Evolutionary conservation across 805 yeast species (phyloP).

Genomic region (Pichia ethanolica): DNA sequence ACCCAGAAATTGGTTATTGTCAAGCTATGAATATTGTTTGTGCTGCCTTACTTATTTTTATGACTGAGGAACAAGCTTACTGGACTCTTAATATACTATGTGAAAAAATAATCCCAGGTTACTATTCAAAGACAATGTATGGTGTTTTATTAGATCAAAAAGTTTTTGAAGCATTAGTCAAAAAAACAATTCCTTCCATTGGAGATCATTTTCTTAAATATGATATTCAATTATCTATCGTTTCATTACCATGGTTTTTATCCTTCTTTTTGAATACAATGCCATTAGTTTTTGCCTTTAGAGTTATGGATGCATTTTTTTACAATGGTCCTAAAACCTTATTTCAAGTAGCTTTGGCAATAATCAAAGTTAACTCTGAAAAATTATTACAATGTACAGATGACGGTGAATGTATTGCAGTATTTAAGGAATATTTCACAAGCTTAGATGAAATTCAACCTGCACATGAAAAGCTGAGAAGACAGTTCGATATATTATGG

Average conservation of each 20-base stretch:
- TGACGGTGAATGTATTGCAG: conserved; percentile 85
- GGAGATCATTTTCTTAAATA: conserved; percentile 72
- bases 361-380: conserved; percentile 84
- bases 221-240: conserved; percentile 89
- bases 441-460: conserved; percentile 66
- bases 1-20: conserved; percentile 95
- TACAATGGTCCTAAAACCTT: conserved; percentile 82
- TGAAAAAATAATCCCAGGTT: conserved; percentile 86
- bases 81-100: conserved; percentile 83
- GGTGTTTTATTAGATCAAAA: conserved; percentile 92
- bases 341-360: conserved; percentile 89
- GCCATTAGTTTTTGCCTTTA: conserved; percentile 90
- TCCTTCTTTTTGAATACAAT: conserved; percentile 84
- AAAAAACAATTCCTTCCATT: conserved; percentile 79
- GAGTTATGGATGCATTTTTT: conserved; percentile 86
- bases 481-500: conserved; percentile 82
- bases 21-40: conserved; percentile 96
- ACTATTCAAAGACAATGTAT: conserved; percentile 94
- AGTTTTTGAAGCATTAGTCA: conserved; percentile 86
- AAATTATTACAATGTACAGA: conserved; percentile 71
- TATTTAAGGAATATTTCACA: conserved; percentile 74
- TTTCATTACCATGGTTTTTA: conserved; percentile 93
- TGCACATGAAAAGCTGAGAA: conserved; percentile 55
- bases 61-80: conserved; percentile 96
- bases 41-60: conserved; percentile 70